Evolutionary conservation across 2,329 filamentous ascomycete genomes (phyloP).

Genomic region (Passalora sequoiae): DNA sequence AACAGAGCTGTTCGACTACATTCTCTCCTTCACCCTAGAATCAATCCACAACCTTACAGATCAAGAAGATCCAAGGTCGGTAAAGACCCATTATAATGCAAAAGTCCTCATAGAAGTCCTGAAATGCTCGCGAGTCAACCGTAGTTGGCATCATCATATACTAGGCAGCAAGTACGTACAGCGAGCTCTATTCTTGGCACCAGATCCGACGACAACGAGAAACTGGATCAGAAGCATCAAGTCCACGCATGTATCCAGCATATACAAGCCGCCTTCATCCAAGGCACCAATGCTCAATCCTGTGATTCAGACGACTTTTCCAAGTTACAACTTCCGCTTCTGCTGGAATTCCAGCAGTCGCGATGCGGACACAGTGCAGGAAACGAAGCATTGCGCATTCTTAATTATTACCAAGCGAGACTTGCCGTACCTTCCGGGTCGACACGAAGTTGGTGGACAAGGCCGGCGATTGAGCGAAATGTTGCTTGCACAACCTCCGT

Average conservation of each 20-base stretch:
- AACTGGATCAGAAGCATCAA: conserved; percentile 4
- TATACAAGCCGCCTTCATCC: background rate
- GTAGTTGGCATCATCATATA: conserved; percentile 18
- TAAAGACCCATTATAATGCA: conserved; percentile 13
- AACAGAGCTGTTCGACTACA: conserved; percentile 23
- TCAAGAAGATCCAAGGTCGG: conserved; percentile 23
- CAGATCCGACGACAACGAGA: conserved; percentile 10
- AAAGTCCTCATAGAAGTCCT: conserved; percentile 13
- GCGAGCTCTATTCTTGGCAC: conserved; percentile 19
- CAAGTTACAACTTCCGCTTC: conserved; percentile 23
- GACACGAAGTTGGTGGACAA: conserved; percentile 8
- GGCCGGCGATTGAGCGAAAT: conserved; percentile 18
- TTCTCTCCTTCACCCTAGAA: conserved; percentile 11
- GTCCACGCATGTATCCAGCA: background rate
- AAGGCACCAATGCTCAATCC: conserved; percentile 20
- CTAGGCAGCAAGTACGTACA: conserved; percentile 12
- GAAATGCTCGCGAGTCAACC: conserved; percentile 16
- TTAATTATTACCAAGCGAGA: conserved; percentile 22
- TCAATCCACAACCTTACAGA: conserved; percentile 15
- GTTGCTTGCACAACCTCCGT: conserved; percentile 25
- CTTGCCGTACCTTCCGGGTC: conserved; percentile 5
- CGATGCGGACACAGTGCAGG: background rate
- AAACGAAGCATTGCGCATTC: conserved; percentile 14
- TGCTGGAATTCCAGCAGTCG: conserved; percentile 19
- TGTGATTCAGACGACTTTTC: conserved; percentile 21